phyloP scores from a whole-genome alignment of 805 yeast species.

The Metschnikowia drakensbergensis region DNA sequence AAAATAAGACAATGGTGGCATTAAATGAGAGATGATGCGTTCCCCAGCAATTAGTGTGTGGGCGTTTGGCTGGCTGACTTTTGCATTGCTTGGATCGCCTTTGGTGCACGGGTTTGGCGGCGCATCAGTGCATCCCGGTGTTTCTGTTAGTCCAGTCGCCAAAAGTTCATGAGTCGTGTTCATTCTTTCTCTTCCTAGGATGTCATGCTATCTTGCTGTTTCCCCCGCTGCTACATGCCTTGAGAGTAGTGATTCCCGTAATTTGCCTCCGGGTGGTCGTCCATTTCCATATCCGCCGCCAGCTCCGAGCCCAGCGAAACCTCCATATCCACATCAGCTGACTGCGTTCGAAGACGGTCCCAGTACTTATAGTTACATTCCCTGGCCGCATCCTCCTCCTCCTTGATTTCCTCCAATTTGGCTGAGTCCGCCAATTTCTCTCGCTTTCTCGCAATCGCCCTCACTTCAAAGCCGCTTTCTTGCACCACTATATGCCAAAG shows the following conservation, averaged over 20 bases:
- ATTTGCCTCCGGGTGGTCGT: constrained; percentile 8
- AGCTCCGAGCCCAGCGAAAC: constrained; percentile 5
- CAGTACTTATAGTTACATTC: constrained; percentile 35
- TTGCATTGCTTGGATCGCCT: no score
- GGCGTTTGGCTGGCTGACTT: no score
- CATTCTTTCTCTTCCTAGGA: neutral
- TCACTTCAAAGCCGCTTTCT: constrained; percentile 25
- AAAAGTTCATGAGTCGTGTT: neutral
- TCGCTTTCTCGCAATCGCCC: constrained; percentile 12
- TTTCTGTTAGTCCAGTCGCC: no score
- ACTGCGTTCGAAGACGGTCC: constrained; percentile 26
- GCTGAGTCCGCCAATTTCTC: constrained; percentile 8
- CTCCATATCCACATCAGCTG: constrained; percentile 28
- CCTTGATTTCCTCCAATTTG: constrained; percentile 15
- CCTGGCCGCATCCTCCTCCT: constrained; percentile 14
- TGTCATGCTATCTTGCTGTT: neutral
- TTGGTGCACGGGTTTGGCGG: no score
- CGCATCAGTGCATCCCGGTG: no score
- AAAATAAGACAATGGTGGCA: no score
- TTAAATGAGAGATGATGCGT: no score
- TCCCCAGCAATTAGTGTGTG: no score
- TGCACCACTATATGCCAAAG: constrained; percentile 24
- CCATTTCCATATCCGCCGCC: constrained; percentile 9
- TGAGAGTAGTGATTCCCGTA: constrained; percentile 14
- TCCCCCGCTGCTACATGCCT: neutral